Conservation (phyloP, 257 asterid species). For the Parsonsia alboflavescens region DNA sequence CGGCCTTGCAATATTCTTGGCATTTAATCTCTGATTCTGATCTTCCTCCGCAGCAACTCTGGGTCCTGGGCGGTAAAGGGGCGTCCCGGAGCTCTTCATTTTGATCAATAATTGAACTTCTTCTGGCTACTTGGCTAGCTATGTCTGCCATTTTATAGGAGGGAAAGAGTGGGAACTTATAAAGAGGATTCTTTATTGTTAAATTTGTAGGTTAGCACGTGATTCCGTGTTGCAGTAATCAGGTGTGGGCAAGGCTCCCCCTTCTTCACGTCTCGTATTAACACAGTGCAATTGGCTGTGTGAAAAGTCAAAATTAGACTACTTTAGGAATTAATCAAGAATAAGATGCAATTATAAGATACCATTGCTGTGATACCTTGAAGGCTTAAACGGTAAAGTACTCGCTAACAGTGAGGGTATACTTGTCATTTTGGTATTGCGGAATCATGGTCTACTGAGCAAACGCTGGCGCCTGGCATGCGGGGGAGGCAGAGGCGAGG, state of each 20-base stretch:
- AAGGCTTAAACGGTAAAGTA: no score
- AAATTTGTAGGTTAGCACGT: not conserved
- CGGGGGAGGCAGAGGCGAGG: not conserved
- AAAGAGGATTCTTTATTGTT: not conserved
- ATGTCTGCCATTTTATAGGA: not conserved
- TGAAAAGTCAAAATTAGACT: not conserved
- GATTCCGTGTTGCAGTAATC: not conserved
- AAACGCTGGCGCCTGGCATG: not conserved
- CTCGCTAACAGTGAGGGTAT: no score
- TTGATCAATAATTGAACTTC: not conserved
- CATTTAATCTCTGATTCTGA: not conserved
- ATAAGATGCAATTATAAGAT: no score
- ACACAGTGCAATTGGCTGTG: no score
- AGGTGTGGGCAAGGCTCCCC: not conserved
- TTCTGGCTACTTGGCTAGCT: not conserved
- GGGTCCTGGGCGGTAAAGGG: not conserved
- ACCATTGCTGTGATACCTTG: no score
- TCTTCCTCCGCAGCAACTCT: not conserved
- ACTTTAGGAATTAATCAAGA: no score
- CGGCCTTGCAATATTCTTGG: not conserved
- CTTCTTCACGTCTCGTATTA: not conserved
- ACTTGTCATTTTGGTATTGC: not conserved
- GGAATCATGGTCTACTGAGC: not conserved
- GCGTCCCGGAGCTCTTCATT: not conserved
- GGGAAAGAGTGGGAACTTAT: not conserved